These are phyloP conservation scores for Tremellales sp. DNA, from an alignment of 1,284 basidiomycete species.

Conservation along the genomic window DNA sequence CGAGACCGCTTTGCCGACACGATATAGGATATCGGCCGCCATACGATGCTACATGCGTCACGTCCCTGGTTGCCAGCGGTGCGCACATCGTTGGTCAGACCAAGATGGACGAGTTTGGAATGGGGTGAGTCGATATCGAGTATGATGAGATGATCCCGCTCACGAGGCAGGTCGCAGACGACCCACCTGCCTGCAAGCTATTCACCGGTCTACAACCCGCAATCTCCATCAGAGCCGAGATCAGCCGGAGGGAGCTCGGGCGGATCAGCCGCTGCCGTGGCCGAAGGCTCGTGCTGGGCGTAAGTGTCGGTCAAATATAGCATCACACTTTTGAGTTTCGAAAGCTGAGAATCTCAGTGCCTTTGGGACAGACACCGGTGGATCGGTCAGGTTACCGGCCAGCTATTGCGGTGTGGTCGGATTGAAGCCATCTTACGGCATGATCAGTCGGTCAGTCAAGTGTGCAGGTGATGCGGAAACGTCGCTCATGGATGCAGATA, in stretches of 20 bases:
- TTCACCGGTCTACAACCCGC: slow-evolving; percentile 69
- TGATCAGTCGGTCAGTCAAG: slow-evolving; percentile 66
- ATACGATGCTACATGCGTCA: slow-evolving; percentile 82
- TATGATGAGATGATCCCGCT: neutral
- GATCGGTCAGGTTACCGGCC: slow-evolving; percentile 86
- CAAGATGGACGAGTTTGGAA: slow-evolving; percentile 97
- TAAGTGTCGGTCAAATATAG: slow-evolving; percentile 50
- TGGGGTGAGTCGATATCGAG: slow-evolving; percentile 62
- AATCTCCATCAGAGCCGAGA: slow-evolving; percentile 46
- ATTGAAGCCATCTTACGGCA: slow-evolving; percentile 90
- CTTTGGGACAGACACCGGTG: slow-evolving; percentile 91
- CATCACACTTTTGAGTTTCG: slow-evolving; percentile 3
- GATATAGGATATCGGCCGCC: slow-evolving; percentile 66
- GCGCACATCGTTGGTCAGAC: slow-evolving; percentile 79
- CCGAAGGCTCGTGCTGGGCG: slow-evolving; percentile 68
- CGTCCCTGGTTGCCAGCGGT: slow-evolving; percentile 60
- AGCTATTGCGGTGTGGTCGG: slow-evolving; percentile 90
- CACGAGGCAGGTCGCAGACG: slow-evolving; percentile 26
- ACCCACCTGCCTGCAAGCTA: slow-evolving; percentile 24
- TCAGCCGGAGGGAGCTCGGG: slow-evolving; percentile 61
- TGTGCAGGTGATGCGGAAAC: neutral
- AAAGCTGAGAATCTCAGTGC: slow-evolving; percentile 57
- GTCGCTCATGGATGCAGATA: slow-evolving; percentile 54
- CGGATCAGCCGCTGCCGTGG: slow-evolving; percentile 52
- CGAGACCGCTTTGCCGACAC: neutral